A percentile compares a stretch with the other conserved stretches of the same genome.
phyloP scores from a whole-genome alignment of 2,329 filamentous ascomycete species.

The Chaetomiaceae sp. region DNA sequence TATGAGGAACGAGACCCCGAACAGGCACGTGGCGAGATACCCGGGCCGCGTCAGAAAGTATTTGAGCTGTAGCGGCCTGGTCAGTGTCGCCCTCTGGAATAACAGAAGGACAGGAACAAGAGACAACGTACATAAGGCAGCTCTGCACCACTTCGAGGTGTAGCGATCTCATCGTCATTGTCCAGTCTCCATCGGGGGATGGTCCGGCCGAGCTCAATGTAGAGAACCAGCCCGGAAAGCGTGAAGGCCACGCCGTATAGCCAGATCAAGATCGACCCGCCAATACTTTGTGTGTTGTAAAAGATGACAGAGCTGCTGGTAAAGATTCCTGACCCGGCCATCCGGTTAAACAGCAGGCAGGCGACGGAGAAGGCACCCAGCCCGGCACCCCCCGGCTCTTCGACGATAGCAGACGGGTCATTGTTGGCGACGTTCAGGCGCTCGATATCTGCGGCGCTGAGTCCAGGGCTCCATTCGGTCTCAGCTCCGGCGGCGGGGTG shows the following conservation, averaged over 20 bases:
- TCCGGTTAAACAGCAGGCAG: constrained; percentile 17
- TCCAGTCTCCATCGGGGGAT: constrained; percentile 13
- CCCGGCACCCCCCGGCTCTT: too few relatives aligned
- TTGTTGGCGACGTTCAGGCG: constrained; percentile 9
- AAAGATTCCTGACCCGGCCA: constrained; percentile 19
- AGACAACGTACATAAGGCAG: constrained; percentile 11
- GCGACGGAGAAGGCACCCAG: too few relatives aligned
- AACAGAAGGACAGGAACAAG: background rate
- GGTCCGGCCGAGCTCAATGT: constrained; percentile 19
- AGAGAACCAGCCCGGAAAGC: constrained; percentile 13
- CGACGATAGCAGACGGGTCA: constrained; percentile 15
- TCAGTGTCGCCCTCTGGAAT: background rate
- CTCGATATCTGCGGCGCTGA: constrained; percentile 10
- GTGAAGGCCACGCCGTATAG: constrained; percentile 11
- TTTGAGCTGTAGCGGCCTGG: constrained; percentile 8
- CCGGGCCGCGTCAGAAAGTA: constrained; percentile 17
- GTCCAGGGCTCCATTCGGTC: constrained; percentile 11
- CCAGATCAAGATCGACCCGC: constrained; percentile 15
- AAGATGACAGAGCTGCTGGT: constrained; percentile 17
- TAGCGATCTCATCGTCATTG: constrained; percentile 13
- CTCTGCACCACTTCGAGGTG: constrained; percentile 18
- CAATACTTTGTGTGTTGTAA: constrained; percentile 20
- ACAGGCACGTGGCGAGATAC: constrained; percentile 18
- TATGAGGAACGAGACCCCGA: constrained; percentile 19
- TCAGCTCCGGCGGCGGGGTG: background rate